Evolutionary conservation across 192 early-diverging fungal genomes (phyloP), one percentile per base, ranked within the genome.

Genomic region (Coemansia sp.): DNA sequence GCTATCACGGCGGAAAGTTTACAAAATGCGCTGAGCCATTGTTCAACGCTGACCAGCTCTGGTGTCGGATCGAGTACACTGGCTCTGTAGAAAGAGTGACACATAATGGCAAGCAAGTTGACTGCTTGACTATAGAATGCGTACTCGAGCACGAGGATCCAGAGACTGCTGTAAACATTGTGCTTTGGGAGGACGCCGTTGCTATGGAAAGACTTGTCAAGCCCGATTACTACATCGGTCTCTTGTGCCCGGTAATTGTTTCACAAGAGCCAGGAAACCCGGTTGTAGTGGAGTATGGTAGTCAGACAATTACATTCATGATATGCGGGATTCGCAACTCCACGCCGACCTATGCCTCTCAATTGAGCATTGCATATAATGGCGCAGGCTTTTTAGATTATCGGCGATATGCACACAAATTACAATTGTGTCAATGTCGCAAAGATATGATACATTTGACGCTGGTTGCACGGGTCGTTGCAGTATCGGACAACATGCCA

Each of bases 41-140:
- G 30, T 73, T 78, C 67, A 49, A 69, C 47, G 76, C 76, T 0
- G 71, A 73, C 34, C 76, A 78, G 64, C 53, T 78, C 25, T 78
- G 76, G 76, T 68, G 76, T 64, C 65, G 58, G 27, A 51, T 78
- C 19, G 62, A 64, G 9, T 8, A 23, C 16, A 66, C 69, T 24
- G 21, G 26, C 38, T 38, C 59, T 21, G 18, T 54, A 1, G 7
- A 26, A 14, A 52, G 28, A 19, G 38, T 26, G 10, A 31, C 52
- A 27, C 32, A 34, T 6, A 27, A 63, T 28, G 60, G 55, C 22
- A 56, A 54, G 14, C 56, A 31, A 21, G 54, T 34, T 18, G 12
- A 25, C 26, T 28, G 49, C 23, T 56, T 47, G 32, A 32, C 28
- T 16, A 49, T 76, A 8, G 44, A 62, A 21, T 65, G 73, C 44